Evolutionary conservation across 805 yeast genomes (phyloP).

Genomic region (Candida broadrunensis): DNA sequence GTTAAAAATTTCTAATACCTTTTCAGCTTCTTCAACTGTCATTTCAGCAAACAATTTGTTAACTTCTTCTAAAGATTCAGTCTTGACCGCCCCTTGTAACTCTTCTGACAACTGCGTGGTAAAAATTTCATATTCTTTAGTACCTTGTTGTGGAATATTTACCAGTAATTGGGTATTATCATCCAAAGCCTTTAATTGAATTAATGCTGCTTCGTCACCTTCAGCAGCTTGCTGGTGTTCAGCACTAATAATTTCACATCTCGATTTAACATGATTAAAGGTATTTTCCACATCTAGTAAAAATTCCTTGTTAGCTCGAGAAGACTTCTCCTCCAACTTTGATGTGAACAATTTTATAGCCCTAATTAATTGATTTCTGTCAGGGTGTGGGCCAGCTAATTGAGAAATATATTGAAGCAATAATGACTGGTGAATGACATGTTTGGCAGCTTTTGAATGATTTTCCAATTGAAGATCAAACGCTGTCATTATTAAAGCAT

Average conservation of each 20-base stretch:
- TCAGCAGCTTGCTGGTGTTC: slow-evolving; percentile 34
- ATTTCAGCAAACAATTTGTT: slow-evolving; percentile 76
- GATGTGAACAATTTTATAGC: slow-evolving; percentile 65
- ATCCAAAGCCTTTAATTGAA: slow-evolving; percentile 86
- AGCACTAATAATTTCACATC: slow-evolving; percentile 66
- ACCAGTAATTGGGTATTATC: slow-evolving; percentile 75
- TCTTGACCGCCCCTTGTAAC: slow-evolving; percentile 74
- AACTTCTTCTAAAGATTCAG: slow-evolving; percentile 70
- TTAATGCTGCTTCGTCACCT: slow-evolving; percentile 64
- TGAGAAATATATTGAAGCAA: slow-evolving; percentile 68
- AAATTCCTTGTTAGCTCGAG: slow-evolving; percentile 71
- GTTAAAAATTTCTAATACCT: slow-evolving; percentile 67
- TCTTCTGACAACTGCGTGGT: slow-evolving; percentile 48
- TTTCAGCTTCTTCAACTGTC: slow-evolving; percentile 77
- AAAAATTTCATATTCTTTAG: slow-evolving; percentile 56
- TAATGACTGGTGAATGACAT: slow-evolving; percentile 76
- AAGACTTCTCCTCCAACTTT: slow-evolving; percentile 48
- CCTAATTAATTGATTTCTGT: slow-evolving; percentile 28
- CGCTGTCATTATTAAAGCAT: slow-evolving; percentile 88
- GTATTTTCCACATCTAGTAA: slow-evolving; percentile 72
- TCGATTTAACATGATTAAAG: slow-evolving; percentile 64
- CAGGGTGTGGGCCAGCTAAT: slow-evolving; percentile 32
- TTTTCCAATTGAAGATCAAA: slow-evolving; percentile 77
- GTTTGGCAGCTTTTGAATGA: slow-evolving; percentile 51
- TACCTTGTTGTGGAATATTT: slow-evolving; percentile 59